phyloP scores from a whole-genome alignment of 305 asterid genomes.

The Ruellia speciosa region DNA sequence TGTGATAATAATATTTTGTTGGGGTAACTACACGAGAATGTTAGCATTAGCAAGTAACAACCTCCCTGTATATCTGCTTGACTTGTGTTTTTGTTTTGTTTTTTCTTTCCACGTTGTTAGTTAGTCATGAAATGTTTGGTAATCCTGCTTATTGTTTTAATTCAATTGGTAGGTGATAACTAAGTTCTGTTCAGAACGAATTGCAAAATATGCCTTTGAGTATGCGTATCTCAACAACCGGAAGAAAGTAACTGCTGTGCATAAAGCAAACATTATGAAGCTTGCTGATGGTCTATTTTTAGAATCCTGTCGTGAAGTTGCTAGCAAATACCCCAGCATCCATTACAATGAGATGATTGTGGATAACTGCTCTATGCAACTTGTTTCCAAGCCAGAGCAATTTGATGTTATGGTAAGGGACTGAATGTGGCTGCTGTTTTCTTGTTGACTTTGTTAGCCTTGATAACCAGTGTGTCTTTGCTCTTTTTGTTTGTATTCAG shows the following conservation, averaged over 20 bases:
- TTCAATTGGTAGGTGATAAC: conserved; percentile 71
- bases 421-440: conserved; percentile 2
- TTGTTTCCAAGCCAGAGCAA: conserved; percentile 96
- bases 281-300: conserved; percentile 97
- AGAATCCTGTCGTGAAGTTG: conserved; percentile 92
- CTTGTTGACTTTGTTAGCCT: neutral
- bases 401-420: conserved; percentile 89
- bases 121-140: conserved; percentile 3
- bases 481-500: conserved; percentile 4
- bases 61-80: neutral
- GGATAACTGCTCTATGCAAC: conserved; percentile 99
- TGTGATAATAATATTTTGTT: neutral
- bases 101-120: neutral
- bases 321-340: conserved; percentile 81
- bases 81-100: neutral
- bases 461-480: neutral
- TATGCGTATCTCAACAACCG: conserved; percentile 96
- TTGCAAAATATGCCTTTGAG: conserved; percentile 94
- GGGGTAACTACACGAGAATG: neutral
- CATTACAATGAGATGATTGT: conserved; percentile 88
- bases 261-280: conserved; percentile 97
- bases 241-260: conserved; percentile 94
- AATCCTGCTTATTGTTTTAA: conserved; percentile 19
- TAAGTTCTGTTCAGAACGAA: conserved; percentile 93
- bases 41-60: neutral